Base-by-base conservation (phyloP, 2,329 filamentous ascomycete species). In the Xylariaceae sp. region DNA sequence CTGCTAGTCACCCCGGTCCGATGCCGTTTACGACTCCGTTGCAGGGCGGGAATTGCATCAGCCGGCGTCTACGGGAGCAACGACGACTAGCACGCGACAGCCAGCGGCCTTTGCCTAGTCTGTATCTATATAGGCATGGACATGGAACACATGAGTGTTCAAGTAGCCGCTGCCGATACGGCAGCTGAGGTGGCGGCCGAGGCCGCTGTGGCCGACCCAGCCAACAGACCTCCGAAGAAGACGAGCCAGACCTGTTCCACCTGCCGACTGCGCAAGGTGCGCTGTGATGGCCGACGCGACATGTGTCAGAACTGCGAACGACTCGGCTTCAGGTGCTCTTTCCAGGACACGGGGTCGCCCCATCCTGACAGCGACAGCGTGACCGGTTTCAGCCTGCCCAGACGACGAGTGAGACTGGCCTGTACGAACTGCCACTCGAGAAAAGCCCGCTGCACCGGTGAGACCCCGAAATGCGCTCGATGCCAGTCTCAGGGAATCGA, bases 291-390 rank as follows among this genome's bases (percentile, higher is more conserved):
- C 41, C 74, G 77, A 10, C 78, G 78, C 47, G 75, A 78, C 53
- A 72, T 80, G 60, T 85, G 82, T 70, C 78, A 79, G 71, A 84
- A 83, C 71, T 85, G 82, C 71, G 80, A 83, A 63, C 79, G 82
- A 17, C 77, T 85, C 50, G 80, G 80, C 52, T 84, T 84, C 64
- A 75, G 77, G 5, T 85, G 82, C 68, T 81, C 81, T 6, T 84
- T 83, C 66, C 80, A 82, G 60, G 80, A 82, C 56, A 73, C 72
- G 51, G 74, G 62, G 47, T 73, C 68, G 35, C 73, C 67, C 23
- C 72, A 71, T 62, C 67, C 62, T 60, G 70, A 72, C 57, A 64
- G 65, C 57, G 71, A 72, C 55, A 68, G 74, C 56, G 65, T 75
- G 35, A 74, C 76, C 10, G 68, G 75, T 51, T 75, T 77, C 53